Evolutionary conservation across 2,329 filamentous ascomycete species (phyloP), one percentile per base, ranked within the genome.

Genomic region (Cordyceps tenuipes): DNA sequence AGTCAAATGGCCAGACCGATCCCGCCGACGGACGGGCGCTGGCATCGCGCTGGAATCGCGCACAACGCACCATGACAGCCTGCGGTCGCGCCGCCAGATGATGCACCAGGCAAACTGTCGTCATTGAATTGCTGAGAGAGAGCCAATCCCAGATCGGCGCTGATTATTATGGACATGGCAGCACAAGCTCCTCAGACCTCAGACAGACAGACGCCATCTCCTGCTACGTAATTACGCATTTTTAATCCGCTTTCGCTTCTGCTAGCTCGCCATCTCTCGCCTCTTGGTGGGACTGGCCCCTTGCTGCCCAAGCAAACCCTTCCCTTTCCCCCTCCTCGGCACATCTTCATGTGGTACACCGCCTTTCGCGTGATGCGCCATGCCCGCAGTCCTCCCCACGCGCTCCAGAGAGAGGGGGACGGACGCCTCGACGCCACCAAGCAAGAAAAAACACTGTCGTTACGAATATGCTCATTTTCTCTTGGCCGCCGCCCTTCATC

Each of bases 281-380:
- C 48, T 29, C 48, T 46, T 59, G 56, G 56, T 59, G 56, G 48
- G 56, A 59, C 56, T 44, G 48, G 41, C 48, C 48, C 48, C 50
- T 53, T 54, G 57, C 41, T 53, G 57, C 49, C 57, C 49, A 59
- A 53, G 43, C 39, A 59, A 48, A 39, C 39, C 39, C 19, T 23
- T 59, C 41, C 31, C 49, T n/a, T n/a, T n/a, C 57, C 57, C 53
- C 57, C 41, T 48, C 43, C 57, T 52, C 57, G 57, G 57, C 57
- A 59, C 57, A 53, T 59, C 57, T 54, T 59, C 55, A 56, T 48
- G 15, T 51, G 19, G 36, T 39, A 53, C 57, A 59, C 57, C 57
- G 57, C 57, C 50, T 53, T 59, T 59, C 57, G 17, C 39, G 29
- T 48, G 23, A 39, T 19, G 48, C 39, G 29, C 57, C 23, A 39